A percentile compares a stretch with the other conserved stretches of the same genome.
Conservation (phyloP, 2,329 filamentous ascomycete species). For the Phaeosphaeriaceae sp. region DNA sequence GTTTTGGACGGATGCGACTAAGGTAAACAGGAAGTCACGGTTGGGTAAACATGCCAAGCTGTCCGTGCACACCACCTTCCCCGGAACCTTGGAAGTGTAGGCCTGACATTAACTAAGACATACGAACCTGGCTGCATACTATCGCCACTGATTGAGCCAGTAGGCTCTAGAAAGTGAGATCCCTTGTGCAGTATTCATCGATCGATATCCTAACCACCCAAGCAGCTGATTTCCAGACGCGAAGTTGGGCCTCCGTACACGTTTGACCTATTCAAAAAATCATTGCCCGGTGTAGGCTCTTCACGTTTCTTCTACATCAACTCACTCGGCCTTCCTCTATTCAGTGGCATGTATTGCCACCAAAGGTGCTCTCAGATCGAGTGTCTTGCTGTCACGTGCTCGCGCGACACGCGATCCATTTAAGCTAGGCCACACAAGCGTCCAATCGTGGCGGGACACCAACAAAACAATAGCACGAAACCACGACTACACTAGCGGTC, state of each 20-base stretch:
- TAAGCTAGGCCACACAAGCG: neutral
- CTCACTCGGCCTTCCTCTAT: no score
- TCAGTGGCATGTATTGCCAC: no score
- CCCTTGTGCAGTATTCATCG: neutral
- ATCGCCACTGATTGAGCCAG: neutral
- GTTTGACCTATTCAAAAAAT: no score
- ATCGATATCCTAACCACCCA: no score
- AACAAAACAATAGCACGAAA: neutral
- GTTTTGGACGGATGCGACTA: conserved; percentile 9
- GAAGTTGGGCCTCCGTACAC: no score
- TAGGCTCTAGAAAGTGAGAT: neutral
- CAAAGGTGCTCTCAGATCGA: no score
- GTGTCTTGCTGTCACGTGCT: conserved; percentile 1
- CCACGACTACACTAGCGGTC: neutral
- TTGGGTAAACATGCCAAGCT: conserved; percentile 8
- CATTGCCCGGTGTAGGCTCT: no score
- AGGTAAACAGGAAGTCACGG: conserved; percentile 20
- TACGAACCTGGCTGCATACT: neutral
- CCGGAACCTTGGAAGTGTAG: neutral
- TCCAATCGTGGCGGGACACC: neutral
- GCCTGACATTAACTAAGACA: neutral
- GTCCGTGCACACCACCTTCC: conserved; percentile 1
- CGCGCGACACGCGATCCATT: conserved; percentile 1
- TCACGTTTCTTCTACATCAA: no score
- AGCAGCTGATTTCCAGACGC: no score